Conservation (phyloP, 2,329 filamentous ascomycete species). For the Xylariaceae sp. region DNA sequence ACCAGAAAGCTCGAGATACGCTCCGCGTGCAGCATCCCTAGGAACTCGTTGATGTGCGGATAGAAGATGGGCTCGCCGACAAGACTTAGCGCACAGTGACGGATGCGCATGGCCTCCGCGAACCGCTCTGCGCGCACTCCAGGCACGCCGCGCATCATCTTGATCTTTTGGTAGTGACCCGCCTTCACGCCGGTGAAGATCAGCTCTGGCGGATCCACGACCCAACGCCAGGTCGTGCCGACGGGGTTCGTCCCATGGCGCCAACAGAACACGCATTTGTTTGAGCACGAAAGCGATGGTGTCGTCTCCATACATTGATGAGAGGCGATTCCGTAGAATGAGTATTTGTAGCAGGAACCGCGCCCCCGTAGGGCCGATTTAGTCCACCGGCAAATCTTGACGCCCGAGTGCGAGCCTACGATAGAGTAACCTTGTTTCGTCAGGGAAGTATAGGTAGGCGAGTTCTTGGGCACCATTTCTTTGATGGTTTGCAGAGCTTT, state of each 20-base stretch:
- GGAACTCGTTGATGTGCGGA: constrained; percentile 90
- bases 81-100: constrained; percentile 85
- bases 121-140: constrained; percentile 90
- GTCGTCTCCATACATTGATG: constrained; percentile 99
- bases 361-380: constrained; percentile 91
- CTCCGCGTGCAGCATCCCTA: constrained; percentile 74
- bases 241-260: constrained; percentile 96
- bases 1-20: constrained; percentile 92
- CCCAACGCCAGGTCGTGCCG: constrained; percentile 94
- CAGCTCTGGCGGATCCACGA: constrained; percentile 81
- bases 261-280: constrained; percentile 99
- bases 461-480: constrained; percentile 90
- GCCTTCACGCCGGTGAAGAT: constrained; percentile 89
- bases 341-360: constrained; percentile 96
- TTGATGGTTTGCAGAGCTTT: constrained; percentile 51
- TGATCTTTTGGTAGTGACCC: constrained; percentile 95
- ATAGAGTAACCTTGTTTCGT: constrained; percentile 97
- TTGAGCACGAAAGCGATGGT: constrained; percentile 88
- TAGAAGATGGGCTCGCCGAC: constrained; percentile 99
- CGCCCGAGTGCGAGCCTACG: constrained; percentile 88
- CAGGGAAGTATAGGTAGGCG: constrained; percentile 79
- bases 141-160: constrained; percentile 90
- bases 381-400: constrained; percentile 98
- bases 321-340: constrained; percentile 93
- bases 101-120: constrained; percentile 84